These are phyloP conservation scores for Lithocarpus polystachyus DNA, from an alignment of 306 rosid species.

Conservation along the genomic window DNA sequence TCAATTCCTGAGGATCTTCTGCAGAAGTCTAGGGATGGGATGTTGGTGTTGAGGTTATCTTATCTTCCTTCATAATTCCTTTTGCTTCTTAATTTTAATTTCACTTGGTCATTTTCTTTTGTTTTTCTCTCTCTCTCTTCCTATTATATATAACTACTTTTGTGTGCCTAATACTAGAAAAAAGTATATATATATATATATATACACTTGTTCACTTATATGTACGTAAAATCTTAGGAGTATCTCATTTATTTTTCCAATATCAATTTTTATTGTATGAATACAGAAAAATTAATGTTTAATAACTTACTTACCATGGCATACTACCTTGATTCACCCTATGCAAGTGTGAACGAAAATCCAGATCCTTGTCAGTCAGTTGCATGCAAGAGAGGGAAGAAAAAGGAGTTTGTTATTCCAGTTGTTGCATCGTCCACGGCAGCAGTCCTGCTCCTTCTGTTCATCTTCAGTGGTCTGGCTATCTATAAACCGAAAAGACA, in stretches of 20 bases:
- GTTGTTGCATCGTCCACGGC: constrained; percentile 4
- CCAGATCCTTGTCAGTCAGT: constrained; percentile 6
- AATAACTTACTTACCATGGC: too few relatives aligned
- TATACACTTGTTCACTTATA: too few relatives aligned
- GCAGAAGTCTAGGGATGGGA: constrained; percentile 5
- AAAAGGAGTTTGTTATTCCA: too few relatives aligned
- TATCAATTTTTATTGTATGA: not conserved
- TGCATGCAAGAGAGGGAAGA: constrained; percentile 10
- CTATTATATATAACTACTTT: too few relatives aligned
- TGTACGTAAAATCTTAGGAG: too few relatives aligned
- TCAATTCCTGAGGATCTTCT: constrained; percentile 18
- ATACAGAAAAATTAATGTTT: not conserved
- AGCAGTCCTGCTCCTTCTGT: constrained; percentile 2
- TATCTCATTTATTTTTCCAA: not conserved
- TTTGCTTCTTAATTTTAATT: not conserved
- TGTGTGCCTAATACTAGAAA: not conserved
- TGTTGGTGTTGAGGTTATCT: not conserved
- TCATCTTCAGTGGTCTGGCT: not conserved
- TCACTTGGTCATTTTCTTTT: not conserved
- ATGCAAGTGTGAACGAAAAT: constrained; percentile 25
- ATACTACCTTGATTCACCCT: not conserved
- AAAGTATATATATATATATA: too few relatives aligned
- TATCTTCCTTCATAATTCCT: not conserved
- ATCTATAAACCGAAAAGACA: constrained; percentile 9
- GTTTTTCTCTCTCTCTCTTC: too few relatives aligned